Base-by-base conservation (phyloP, 164 flowering plant species). In the Annona squamosa region DNA sequence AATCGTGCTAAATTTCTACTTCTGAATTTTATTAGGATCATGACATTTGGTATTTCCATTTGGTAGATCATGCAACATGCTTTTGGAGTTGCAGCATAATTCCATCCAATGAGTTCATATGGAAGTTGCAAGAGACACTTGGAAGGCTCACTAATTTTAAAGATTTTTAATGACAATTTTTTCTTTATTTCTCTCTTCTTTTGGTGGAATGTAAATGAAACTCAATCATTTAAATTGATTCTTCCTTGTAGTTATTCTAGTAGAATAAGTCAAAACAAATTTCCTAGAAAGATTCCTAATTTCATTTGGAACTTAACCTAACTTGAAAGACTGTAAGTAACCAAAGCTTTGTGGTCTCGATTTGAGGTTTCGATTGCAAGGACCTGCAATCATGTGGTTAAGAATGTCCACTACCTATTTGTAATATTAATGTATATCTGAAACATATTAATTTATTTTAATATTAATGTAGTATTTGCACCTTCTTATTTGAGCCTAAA, bases 321-420 rank as follows among this genome's bases (percentile, higher is more conserved):
- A 42, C 77, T 85, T 63, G 2, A 68, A 47, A 71, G 5, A 16
- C 16, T 83, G 87, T 85, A 73, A 81, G 86, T 47, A 18, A 69
- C 5, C 66, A 46, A 42, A 4, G 48, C 48, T 19, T 18, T 44
- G 18, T 57, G 3, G 18, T 3, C 12, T 64, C n/a, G n/a, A n/a
- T n/a, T 9, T n/a, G n/a, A n/a, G n/a, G n/a, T n/a, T n/a, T 26
- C 57, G 42, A 62, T 74, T 43, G 37, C 71, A 90, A 92, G 82
- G 88, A 78, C 71, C 80, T 91, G 80, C 79, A 81, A 48, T 88
- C 86, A 44, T 87, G 86, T 79, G 92, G 92, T 69, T 71, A 87
- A 44, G 76, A 73, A 65, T 92, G 92, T 2, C 95, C 92, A 1
- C 86, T 89, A 74, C 95, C 95, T n/a, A n/a, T n/a, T n/a, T n/a